Evolutionary conservation across 805 yeast genomes (phyloP), one percentile per base, ranked within the genome.

Genomic region (Pichia manshurica): DNA sequence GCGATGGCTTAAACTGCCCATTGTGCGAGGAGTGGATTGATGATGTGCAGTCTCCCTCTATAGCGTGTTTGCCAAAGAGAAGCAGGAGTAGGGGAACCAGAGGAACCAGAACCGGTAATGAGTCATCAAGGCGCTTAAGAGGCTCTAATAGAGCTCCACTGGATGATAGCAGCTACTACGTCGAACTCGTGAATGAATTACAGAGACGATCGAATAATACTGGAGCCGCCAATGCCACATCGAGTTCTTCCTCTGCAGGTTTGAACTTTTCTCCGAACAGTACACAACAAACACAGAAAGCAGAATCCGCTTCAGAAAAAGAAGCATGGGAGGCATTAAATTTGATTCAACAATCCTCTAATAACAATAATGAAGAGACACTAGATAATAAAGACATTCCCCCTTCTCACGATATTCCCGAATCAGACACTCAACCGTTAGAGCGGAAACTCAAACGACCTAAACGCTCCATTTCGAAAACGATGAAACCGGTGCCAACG

Each of bases 1-100:
- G 49, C 28, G 50, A 51, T 45, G 56, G 49, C 8, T 65, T 59
- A 53, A 56, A 57, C 35, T 67, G 71, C 50, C 71, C 71, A 1
- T 60, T 66, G 61, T 67, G 71, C 48, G 70, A 66, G 34, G 68
- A 66, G 52, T 58, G 55, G 22, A 44, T 53, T 21, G 59, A 55
- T 36, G 50, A 58, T 5, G 51, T 34, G 4, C 7, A 28, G 15
- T 29, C 37, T 12, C 44, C 29, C 12, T 10, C 60, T 2, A 45
- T 56, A 4, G 48, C 54, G 9, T 41, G 50, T 31, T 28, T 25
- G 9, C 38, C 49, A 16, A 32, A 43, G n/a, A 25, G 29, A 10
- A 25, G 29, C 29, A 25, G 29, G 29, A 25, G 7, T 25, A 25
- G 29, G 29, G 29, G 29, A 25, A 39, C 47, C 6, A 47, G 50